These are phyloP conservation scores for Diplodia mutila DNA, from an alignment of 2,329 filamentous ascomycete species.

Conservation along the genomic window DNA sequence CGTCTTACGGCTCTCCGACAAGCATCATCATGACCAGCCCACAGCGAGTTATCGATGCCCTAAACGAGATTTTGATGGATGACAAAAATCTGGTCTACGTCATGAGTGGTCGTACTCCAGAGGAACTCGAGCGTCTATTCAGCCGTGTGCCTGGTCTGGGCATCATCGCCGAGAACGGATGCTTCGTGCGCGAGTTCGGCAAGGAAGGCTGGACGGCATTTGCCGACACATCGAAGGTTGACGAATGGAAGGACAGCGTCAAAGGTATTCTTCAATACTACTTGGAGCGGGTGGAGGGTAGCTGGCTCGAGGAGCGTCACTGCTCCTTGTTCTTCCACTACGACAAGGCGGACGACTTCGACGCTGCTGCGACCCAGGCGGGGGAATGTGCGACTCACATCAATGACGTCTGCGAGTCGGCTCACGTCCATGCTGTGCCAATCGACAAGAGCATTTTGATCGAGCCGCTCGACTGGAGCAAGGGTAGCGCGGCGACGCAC, in stretches of 20 bases:
- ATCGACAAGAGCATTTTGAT: constrained; percentile 80
- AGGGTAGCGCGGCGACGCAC: constrained; percentile 77
- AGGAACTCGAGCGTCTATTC: constrained; percentile 87
- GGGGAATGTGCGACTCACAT: constrained; percentile 92
- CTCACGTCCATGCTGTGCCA: constrained; percentile 81
- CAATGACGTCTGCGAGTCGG: constrained; percentile 86
- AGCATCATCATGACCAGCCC: constrained; percentile 86
- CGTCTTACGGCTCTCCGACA: constrained; percentile 81
- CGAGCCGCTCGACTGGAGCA: constrained; percentile 84
- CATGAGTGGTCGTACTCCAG: constrained; percentile 86
- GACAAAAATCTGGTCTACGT: constrained; percentile 86
- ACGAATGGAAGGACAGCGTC: constrained; percentile 82
- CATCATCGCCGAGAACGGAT: constrained; percentile 92
- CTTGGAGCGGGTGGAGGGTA: constrained; percentile 83
- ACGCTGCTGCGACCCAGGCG: constrained; percentile 75
- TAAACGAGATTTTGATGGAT: constrained; percentile 81
- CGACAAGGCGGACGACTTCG: constrained; percentile 76
- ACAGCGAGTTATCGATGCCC: constrained; percentile 78
- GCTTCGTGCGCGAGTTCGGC: constrained; percentile 77
- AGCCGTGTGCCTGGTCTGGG: constrained; percentile 80
- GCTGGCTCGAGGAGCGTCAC: constrained; percentile 86
- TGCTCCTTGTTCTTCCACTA: constrained; percentile 93
- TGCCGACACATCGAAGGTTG: constrained; percentile 70
- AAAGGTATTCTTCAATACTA: constrained; percentile 85
- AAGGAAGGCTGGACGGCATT: constrained; percentile 74